Base-by-base conservation (phyloP, 495 filamentous ascomycete genomes). In the Penicillium ucsense region DNA sequence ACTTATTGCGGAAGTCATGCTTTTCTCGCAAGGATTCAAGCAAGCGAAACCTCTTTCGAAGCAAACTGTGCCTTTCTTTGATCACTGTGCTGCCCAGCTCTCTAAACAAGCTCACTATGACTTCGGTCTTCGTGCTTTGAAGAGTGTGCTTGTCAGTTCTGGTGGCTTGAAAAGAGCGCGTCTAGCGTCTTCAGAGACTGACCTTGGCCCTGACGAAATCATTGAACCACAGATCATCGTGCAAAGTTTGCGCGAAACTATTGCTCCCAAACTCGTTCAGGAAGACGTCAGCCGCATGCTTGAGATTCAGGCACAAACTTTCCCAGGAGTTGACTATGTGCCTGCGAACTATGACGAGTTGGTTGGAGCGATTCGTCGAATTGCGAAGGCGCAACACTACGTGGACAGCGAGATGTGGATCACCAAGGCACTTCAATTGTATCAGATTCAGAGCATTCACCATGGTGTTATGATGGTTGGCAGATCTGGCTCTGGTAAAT, bases 401-500 rank as follows among this genome's bases (percentile, higher is more conserved):
- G 84, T 95, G 8, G 83, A 90, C 59, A 97, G 82, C 45, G 89
- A 95, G 43, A 82, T 82, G 49, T 99, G 94, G 94, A 89, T 95
- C 77, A 88, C 84, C 38, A 99, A 99, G 73, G 83, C 91, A 41
- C 73, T 97, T 5, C 92, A 99, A 58, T 78, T 99, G 5, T 95
- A 89, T 64, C 92, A 99, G 63, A 99, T 99, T 50, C 92, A 99
- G 66, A 83, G 77, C 43, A 92, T 97, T 38, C 92, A 99, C 56
- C 92, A 99, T 55, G 92, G 92, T 80, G 94, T 99, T 11, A 99
- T 99, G 94, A 96, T 97, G 92, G 92, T 99, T 5, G 92, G 92
- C 38, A 85, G 84, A 57, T 96, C 92, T 4, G 92, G 92, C 8
- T 83, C 91, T 33, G 92, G 92, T 52, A 99, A 99, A 68, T 95